These are phyloP conservation scores for Crepidotus sp. DNA, from an alignment of 1,284 basidiomycete species.

Conservation along the genomic window DNA sequence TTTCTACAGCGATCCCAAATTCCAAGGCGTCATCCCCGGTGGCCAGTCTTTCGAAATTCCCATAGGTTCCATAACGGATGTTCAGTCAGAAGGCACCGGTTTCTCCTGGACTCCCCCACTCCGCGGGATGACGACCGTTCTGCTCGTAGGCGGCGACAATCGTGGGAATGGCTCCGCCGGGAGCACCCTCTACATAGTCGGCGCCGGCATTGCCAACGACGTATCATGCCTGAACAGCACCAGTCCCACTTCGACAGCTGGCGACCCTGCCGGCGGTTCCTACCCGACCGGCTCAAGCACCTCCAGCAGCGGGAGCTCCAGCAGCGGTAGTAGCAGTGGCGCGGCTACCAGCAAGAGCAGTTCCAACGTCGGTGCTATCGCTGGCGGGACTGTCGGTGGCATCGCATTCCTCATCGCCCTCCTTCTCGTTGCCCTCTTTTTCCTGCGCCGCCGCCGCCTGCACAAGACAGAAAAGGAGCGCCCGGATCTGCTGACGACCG, in stretches of 20 bases:
- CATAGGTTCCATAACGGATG: slow-evolving; percentile 32
- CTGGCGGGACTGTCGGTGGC: slow-evolving; percentile 63
- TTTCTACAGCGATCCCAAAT: slow-evolving; percentile 39
- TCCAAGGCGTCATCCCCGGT: slow-evolving; percentile 70
- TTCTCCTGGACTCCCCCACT: slow-evolving; percentile 63
- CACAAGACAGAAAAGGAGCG: slow-evolving; percentile 30
- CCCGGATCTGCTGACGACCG: slow-evolving; percentile 54
- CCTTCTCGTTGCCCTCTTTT: slow-evolving; percentile 37
- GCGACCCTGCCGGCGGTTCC: slow-evolving; percentile 63
- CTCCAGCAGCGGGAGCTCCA: slow-evolving; percentile 10
- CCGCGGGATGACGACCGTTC: slow-evolving; percentile 51
- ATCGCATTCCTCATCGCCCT: slow-evolving; percentile 38
- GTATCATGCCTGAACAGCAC: slow-evolving; percentile 43
- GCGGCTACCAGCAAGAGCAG: slow-evolving; percentile 9
- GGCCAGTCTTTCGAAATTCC: slow-evolving; percentile 65
- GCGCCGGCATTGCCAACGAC: slow-evolving; percentile 37
- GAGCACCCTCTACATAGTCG: slow-evolving; percentile 47
- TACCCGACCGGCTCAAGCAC: slow-evolving; percentile 28
- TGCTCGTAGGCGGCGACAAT: slow-evolving; percentile 57
- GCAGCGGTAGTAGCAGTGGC: slow-evolving; percentile 14
- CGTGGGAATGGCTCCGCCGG: slow-evolving; percentile 62
- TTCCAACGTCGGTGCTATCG: slow-evolving; percentile 55
- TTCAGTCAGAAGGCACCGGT: slow-evolving; percentile 42
- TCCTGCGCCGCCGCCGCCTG: slow-evolving; percentile 40
- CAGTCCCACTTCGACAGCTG: slow-evolving; percentile 70